Percentiles rank a stretch among this genome's conserved stretches.
Conservation (phyloP, 164 flowering plant genomes). For the Echeveria elegans region DNA sequence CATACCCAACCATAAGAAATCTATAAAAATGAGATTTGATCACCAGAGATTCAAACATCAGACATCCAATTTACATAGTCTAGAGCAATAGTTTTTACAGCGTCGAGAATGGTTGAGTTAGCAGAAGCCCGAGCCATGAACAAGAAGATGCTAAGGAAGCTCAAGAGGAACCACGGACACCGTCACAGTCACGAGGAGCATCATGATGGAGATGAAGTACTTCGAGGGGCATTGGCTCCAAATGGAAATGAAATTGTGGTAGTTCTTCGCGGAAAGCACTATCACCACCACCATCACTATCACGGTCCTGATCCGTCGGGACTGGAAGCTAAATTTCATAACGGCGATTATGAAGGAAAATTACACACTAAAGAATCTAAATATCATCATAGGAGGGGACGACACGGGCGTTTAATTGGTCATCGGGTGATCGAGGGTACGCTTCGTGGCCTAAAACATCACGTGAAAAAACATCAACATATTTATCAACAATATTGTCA, state of each 20-base stretch:
- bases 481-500: neutral
- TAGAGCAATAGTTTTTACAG: neutral
- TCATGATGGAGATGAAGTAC: neutral
- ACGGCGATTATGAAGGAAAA: neutral
- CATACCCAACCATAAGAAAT: neutral
- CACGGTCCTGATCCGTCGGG: neutral
- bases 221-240: neutral
- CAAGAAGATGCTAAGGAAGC: neutral
- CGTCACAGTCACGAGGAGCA: neutral
- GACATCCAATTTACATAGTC: neutral
- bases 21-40: neutral
- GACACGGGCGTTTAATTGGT: neutral
- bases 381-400: conserved; percentile 3
- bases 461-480: neutral
- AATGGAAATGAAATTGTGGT: neutral
- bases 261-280: neutral
- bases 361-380: neutral
- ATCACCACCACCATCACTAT: neutral
- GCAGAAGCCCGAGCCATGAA: neutral
- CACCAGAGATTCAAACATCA: neutral
- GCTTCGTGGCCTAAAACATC: conserved; percentile 4
- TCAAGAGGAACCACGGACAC: neutral
- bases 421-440: neutral
- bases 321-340: neutral
- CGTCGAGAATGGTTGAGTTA: neutral